These are phyloP conservation scores for Fusarium sp. DNA, from an alignment of 2,329 filamentous ascomycete species.

Conservation along the genomic window DNA sequence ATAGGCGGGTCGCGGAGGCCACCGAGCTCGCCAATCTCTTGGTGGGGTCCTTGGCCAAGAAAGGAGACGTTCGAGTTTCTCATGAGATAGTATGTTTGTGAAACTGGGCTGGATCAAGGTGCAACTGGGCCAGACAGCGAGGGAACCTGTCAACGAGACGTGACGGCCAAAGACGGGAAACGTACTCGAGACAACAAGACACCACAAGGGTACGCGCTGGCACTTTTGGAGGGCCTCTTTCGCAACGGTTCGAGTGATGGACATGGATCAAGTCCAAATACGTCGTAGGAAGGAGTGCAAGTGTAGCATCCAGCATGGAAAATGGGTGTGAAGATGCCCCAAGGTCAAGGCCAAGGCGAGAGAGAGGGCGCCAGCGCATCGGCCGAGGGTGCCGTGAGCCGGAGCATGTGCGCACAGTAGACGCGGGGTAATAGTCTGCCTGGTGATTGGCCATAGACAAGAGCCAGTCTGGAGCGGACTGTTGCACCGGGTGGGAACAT, in stretches of 20 bases:
- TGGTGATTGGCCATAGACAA: constrained; percentile 37
- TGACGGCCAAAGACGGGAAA: neutral
- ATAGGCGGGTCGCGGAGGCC: constrained; percentile 38
- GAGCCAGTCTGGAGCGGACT: constrained; percentile 14
- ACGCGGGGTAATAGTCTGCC: constrained; percentile 45
- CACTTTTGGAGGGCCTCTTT: constrained; percentile 13
- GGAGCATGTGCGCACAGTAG: constrained; percentile 42
- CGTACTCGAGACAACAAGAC: neutral
- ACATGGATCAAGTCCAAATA: constrained; percentile 19
- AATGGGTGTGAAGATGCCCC: constrained; percentile 17
- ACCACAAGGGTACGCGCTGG: neutral
- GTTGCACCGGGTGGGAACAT: neutral
- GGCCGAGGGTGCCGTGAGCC: constrained; percentile 47
- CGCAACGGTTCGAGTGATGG: constrained; percentile 1
- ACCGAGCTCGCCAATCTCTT: constrained; percentile 46
- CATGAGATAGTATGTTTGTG: neutral
- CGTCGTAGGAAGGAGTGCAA: constrained; percentile 9
- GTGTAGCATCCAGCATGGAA: constrained; percentile 22
- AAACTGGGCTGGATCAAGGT: neutral
- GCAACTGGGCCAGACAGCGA: neutral
- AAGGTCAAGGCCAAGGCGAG: constrained; percentile 21
- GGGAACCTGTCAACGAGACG: neutral
- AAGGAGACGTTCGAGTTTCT: neutral
- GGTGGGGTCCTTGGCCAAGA: constrained; percentile 32
- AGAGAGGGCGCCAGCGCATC: constrained; percentile 37